Base-by-base conservation (phyloP, 306 rosid genomes). In the Lithocarpus polystachyus region DNA sequence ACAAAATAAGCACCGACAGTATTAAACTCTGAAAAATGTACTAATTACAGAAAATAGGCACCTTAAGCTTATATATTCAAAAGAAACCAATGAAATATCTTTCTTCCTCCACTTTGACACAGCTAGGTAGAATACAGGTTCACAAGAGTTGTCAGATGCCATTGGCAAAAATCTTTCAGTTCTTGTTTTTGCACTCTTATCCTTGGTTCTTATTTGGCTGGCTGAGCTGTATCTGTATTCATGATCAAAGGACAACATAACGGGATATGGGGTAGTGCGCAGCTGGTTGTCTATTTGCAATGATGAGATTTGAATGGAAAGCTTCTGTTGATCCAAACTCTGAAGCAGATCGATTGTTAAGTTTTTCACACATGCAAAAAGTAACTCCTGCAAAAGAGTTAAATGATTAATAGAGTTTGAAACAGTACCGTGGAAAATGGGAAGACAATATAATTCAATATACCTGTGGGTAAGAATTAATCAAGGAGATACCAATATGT, bases 61-160 rank as follows among this genome's bases (percentile, higher is more conserved):
- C 99, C 99, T 91, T 87, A 95, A 80, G 89, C 85, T 86, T 85
- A 95, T 86, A 85, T 87, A 85, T 82, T 92, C 98, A 84, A 92
- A 92, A 56, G 99, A 92, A 82, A 95, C 90, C 81, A 95, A 83
- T 56, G 94, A 88, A 75, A 82, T 84, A 83, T 95, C 98, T 80
- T 88, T 90, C 90, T 95, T 95, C 87, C 93, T 89, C 99, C 99
- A 94, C 80, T 95, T 95, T 14, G 98, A 95, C 73, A 90, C 88
- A 33, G 89, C 91, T 31, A 95, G 85, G 84, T 82, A 77, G 77
- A 95, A 75, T 67, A 88, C 90, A 37, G 99, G 95, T 82, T 81
- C 91, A 56, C 70, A 72, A 80, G 83, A 82, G 82, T 80, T 72
- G 76, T 86, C 86, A 75, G 81, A 37, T 80, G 82, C 59, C 75